phyloP scores from a whole-genome alignment of 2,329 filamentous ascomycete species.

The Diplocarpon mali region DNA sequence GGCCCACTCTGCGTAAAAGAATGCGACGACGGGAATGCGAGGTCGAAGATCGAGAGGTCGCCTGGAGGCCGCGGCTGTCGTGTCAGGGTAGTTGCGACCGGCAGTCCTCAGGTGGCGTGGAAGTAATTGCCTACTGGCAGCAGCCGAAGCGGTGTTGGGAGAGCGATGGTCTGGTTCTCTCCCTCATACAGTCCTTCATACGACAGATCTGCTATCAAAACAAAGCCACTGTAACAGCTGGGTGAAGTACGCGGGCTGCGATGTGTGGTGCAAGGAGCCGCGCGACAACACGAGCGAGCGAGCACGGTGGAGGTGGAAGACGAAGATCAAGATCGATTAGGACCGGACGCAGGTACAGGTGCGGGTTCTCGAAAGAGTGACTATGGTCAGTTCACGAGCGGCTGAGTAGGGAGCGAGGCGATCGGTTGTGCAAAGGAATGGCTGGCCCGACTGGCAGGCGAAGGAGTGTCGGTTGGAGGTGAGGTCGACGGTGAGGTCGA shows the following conservation, averaged over 20 bases:
- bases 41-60: not conserved
- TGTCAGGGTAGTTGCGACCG: constrained; percentile 14
- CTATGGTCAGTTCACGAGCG: constrained; percentile 23
- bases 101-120: not conserved
- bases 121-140: too few species aligned
- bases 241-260: too few species aligned
- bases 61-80: not conserved
- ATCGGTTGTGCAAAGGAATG: constrained; percentile 38
- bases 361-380: constrained; percentile 28
- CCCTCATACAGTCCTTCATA: too few species aligned
- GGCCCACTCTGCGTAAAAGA: not conserved
- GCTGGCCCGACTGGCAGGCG: constrained; percentile 46
- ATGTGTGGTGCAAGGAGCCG: too few species aligned
- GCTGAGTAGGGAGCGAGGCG: constrained; percentile 29
- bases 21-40: not conserved
- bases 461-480: constrained; percentile 12
- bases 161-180: too few species aligned
- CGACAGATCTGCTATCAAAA: too few species aligned
- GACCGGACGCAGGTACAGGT: not conserved
- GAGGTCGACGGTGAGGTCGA: constrained; percentile 24
- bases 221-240: too few species aligned
- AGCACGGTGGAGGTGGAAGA: not conserved
- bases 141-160: too few species aligned
- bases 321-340: not conserved
- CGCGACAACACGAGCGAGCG: too few species aligned